Percentiles rank a stretch among this genome's conserved stretches.
Evolutionary conservation across 2,329 filamentous ascomycete species (phyloP).

Genomic region (Xylaria sp.): DNA sequence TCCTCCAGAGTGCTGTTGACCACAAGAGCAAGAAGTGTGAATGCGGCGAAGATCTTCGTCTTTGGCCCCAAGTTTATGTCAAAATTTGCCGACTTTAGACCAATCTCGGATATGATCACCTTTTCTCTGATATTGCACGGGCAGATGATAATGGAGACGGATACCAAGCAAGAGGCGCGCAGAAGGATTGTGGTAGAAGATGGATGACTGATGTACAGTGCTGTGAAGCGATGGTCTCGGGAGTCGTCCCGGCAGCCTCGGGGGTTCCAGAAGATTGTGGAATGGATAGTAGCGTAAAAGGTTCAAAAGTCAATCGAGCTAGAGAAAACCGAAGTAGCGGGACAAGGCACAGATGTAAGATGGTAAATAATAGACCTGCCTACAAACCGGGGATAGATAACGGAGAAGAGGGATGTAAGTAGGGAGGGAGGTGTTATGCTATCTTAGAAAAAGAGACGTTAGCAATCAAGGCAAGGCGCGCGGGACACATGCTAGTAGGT

Average conservation of each 20-base stretch:
- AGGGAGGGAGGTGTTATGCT: background rate
- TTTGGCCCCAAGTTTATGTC: background rate
- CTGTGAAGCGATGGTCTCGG: constrained; percentile 17
- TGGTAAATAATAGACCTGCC: constrained; percentile 4
- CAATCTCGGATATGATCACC: background rate
- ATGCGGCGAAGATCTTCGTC: background rate
- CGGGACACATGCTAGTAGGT: constrained; percentile 8
- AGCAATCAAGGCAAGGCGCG: constrained; percentile 33
- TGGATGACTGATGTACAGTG: background rate
- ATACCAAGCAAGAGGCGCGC: background rate
- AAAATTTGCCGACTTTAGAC: background rate
- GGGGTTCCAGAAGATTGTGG: constrained; percentile 44
- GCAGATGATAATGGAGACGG: background rate
- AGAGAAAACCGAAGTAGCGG: background rate
- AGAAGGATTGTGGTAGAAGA: constrained; percentile 23
- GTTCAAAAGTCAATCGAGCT: background rate
- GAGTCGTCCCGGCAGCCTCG: constrained; percentile 25
- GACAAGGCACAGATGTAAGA: constrained; percentile 4
- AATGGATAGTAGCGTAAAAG: constrained; percentile 1
- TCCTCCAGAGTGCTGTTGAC: constrained; percentile 10
- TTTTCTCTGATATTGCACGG: background rate
- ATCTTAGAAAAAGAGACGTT: constrained; percentile 17
- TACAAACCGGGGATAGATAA: background rate
- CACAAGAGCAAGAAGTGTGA: constrained; percentile 3
- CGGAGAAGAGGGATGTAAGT: background rate